These are phyloP conservation scores for Claviceps sorghi DNA, from an alignment of 2,329 filamentous ascomycete genomes.

Conservation along the genomic window DNA sequence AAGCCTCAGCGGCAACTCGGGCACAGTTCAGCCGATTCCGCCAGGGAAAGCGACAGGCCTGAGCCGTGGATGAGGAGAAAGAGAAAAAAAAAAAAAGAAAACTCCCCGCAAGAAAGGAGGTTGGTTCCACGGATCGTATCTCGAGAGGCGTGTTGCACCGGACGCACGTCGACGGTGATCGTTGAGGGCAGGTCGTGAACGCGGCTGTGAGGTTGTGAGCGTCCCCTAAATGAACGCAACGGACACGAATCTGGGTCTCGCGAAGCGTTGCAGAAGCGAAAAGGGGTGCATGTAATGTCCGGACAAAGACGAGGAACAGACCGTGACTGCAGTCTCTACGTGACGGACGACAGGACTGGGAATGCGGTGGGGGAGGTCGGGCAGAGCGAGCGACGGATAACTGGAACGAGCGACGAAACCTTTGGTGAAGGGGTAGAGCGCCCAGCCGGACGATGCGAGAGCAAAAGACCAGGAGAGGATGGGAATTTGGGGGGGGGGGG, in stretches of 20 bases:
- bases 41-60: slow-evolving; percentile 8
- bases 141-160: neutral
- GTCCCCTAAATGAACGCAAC: neutral
- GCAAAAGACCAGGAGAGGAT: slow-evolving; percentile 3
- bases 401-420: slow-evolving; percentile 24
- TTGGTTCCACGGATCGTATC: neutral
- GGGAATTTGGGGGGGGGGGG: neutral
- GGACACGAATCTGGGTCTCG: neutral
- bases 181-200: neutral
- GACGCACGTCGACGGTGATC: neutral
- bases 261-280: neutral
- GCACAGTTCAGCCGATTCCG: slow-evolving; percentile 13
- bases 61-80: neutral
- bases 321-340: neutral
- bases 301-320: slow-evolving; percentile 2
- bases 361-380: slow-evolving; percentile 15
- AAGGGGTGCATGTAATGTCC: neutral
- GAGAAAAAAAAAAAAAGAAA: neutral
- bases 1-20: neutral
- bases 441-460: slow-evolving; percentile 11
- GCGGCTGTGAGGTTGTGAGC: neutral
- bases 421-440: slow-evolving; percentile 21
- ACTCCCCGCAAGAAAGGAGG: neutral
- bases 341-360: slow-evolving; percentile 8
- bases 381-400: slow-evolving; percentile 19